Evolutionary conservation across 176 grass and related monocot genomes (phyloP), one percentile per base, ranked within the genome.

Genomic region (Zoysia japonica): DNA sequence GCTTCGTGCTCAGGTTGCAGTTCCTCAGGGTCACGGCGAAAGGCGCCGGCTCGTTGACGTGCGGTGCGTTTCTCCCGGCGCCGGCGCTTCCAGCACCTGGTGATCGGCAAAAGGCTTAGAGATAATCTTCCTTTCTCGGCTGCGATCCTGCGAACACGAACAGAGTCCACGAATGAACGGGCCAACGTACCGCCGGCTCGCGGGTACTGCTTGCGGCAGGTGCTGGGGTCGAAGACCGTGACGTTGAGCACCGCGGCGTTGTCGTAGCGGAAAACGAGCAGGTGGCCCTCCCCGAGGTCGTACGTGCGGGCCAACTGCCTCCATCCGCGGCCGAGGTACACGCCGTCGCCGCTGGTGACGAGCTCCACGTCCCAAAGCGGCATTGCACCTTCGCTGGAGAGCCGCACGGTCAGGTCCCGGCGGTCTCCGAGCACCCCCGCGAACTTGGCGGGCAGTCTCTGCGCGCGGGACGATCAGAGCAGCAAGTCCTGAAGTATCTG

Each of bases 371-470:
- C 81, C 81, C 86, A 84, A 62, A 75, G 20, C 11, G 16, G 55
- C 35, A 15, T 11, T 17, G 68, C 40, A 17, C 41, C 66, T 0
- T 2, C 45, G 75, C 75, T 28, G 40, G 62, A 62, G 39, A 84
- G 75, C 45, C 16, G 75, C 39, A 88, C 70, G 81, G 61, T 88
- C 14, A 66, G 38, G 2, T 78, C 62, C 46, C 80, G 80, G 11
- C 40, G 62, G 5, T 11, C 75, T 12, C 12, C 69, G 19, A 88
- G 75, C 19, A 68, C 16, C 62, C 5, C 5, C 1, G 4, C 69
- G 8, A 88, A 84, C 75, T 79, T 79, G 2, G 47, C 7, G 1
- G 86, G 86, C n/a, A 88, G 38, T 53, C 62, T 83, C 86, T 88
- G 80, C 80, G 9, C 37, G 56, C 38, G 28, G 9, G 16, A 11